These are phyloP conservation scores for Gautieria morchelliformis DNA, from an alignment of 768 basidiomycete species.

Conservation along the genomic window DNA sequence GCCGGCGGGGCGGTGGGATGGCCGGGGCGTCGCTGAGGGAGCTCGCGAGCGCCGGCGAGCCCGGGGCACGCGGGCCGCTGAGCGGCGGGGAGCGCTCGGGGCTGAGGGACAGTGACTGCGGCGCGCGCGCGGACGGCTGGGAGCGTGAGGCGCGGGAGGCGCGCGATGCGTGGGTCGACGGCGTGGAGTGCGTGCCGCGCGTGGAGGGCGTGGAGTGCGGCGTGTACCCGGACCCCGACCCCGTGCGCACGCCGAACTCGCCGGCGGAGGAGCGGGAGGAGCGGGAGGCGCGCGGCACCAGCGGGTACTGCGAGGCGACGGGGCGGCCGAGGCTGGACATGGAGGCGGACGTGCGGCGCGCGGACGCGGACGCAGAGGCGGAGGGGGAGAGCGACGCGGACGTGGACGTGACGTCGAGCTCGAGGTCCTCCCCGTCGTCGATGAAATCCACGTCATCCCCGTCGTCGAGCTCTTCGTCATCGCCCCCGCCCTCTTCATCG, in stretches of 20 bases:
- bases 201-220: slow-evolving; percentile 29
- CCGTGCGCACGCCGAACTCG: slow-evolving; percentile 26
- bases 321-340: slow-evolving; percentile 82
- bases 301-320: slow-evolving; percentile 51
- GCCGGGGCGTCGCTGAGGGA: not conserved
- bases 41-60: no score
- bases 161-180: slow-evolving; percentile 51
- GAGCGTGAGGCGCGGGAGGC: no score
- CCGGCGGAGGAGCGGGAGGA: slow-evolving; percentile 22
- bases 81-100: no score
- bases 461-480: slow-evolving; percentile 16
- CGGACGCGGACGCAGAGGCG: slow-evolving; percentile 33
- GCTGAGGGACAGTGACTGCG: no score
- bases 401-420: no score
- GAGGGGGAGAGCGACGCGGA: no score
- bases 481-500: slow-evolving; percentile 12
- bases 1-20: not conserved
- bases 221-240: slow-evolving; percentile 18
- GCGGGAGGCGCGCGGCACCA: not conserved
- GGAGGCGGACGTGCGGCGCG: slow-evolving; percentile 58
- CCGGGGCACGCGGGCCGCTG: no score
- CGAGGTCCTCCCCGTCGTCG: slow-evolving; percentile 20
- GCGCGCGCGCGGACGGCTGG: no score
- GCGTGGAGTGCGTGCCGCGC: slow-evolving; percentile 31
- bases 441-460: slow-evolving; percentile 35